Percentiles rank a stretch among this genome's conserved stretches.
phyloP scores from a whole-genome alignment of 768 basidiomycete genomes.

The Suillus cothurnatus region DNA sequence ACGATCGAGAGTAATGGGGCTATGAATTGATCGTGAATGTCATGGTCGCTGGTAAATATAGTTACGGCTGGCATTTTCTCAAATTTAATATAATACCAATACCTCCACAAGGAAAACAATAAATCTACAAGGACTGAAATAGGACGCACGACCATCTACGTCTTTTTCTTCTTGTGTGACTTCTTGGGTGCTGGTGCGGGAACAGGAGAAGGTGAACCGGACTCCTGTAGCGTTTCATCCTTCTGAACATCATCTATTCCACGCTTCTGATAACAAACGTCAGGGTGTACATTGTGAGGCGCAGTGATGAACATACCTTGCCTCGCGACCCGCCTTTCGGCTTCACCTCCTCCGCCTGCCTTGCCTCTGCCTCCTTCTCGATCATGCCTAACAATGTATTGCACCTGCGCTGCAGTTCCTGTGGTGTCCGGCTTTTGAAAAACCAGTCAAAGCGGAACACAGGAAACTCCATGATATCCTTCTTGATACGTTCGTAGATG shows the following conservation, averaged over 20 bases:
- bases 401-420: slow-evolving; percentile 87
- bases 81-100: slow-evolving; percentile 1
- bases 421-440: slow-evolving; percentile 89
- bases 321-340: slow-evolving; percentile 57
- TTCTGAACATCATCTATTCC: slow-evolving; percentile 68
- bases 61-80: not conserved
- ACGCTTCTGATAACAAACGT: slow-evolving; percentile 54
- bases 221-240: slow-evolving; percentile 48
- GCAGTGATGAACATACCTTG: slow-evolving; percentile 49
- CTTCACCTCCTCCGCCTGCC: slow-evolving; percentile 68
- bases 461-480: slow-evolving; percentile 95
- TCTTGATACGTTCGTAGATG: slow-evolving; percentile 93
- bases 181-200: slow-evolving; percentile 54
- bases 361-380: slow-evolving; percentile 81
- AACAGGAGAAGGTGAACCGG: slow-evolving; percentile 63
- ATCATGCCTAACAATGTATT: slow-evolving; percentile 88
- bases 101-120: not conserved
- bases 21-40: not conserved
- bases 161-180: slow-evolving; percentile 71
- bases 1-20: not conserved
- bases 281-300: slow-evolving; percentile 3
- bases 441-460: slow-evolving; percentile 99
- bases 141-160: slow-evolving; percentile 30
- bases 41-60: not conserved
- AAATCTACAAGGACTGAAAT: not conserved